Evolutionary conservation across 1,139 yeast genomes (phyloP).

Genomic region (Hemisphaericaspora lyxosophila): DNA sequence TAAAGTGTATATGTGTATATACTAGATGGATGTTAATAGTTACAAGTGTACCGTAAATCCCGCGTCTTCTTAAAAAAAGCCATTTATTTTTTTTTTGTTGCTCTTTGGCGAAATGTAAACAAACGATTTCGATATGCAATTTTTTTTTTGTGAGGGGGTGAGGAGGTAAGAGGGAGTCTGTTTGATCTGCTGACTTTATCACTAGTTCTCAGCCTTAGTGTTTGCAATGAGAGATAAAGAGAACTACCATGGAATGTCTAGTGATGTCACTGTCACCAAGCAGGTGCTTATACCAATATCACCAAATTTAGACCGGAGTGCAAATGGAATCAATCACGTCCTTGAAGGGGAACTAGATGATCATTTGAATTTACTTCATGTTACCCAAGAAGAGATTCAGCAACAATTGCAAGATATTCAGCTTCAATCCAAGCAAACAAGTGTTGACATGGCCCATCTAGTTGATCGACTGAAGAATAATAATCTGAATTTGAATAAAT

Average conservation of each 20-base stretch:
- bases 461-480: constrained; percentile 44
- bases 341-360: constrained; percentile 20
- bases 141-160: too few relatives aligned
- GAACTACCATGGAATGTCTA: constrained; percentile 11
- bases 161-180: too few relatives aligned
- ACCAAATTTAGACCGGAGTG: constrained; percentile 29
- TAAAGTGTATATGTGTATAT: not conserved
- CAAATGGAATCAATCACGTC: constrained; percentile 6
- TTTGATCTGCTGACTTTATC: too few relatives aligned
- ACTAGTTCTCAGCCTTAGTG: too few relatives aligned
- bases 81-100: too few relatives aligned
- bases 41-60: not conserved
- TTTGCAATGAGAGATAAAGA: constrained; percentile 9
- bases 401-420: constrained; percentile 34
- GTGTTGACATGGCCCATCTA: constrained; percentile 37
- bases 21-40: not conserved
- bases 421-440: constrained; percentile 34
- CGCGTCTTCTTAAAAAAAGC: not conserved
- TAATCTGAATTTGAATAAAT: constrained; percentile 37
- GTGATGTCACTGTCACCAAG: constrained; percentile 4
- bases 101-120: not conserved
- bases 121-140: constrained; percentile 1
- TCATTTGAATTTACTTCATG: constrained; percentile 30
- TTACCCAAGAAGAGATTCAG: constrained; percentile 28
- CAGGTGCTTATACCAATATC: constrained; percentile 27